Evolutionary conservation across 805 yeast species (phyloP).

Genomic region (Sugiyamaella qingdaonensis): DNA sequence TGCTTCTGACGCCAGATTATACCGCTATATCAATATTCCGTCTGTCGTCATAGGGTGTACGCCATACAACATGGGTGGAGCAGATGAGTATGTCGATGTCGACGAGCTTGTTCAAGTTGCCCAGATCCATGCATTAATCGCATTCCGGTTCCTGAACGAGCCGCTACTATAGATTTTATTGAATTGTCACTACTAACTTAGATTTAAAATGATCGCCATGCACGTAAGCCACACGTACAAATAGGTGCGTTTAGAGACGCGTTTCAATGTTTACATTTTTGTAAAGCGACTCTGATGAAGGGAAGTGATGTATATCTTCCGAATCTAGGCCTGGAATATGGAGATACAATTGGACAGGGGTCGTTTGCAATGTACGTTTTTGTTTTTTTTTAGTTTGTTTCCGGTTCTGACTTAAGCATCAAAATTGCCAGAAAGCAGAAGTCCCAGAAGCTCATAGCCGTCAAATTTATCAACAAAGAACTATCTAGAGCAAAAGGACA

Average conservation of each 20-base stretch:
- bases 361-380: constrained; percentile 50
- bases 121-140: not conserved
- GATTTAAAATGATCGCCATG: too few relatives aligned
- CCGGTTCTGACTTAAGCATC: constrained; percentile 34
- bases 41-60: not conserved
- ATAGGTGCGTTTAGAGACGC: not conserved
- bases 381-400: not conserved
- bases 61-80: constrained; percentile 2
- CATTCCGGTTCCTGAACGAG: not conserved
- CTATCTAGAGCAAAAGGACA: constrained; percentile 12
- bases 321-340: constrained; percentile 28
- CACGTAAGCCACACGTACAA: too few relatives aligned
- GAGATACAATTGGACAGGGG: constrained; percentile 61
- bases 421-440: constrained; percentile 44
- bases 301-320: constrained; percentile 8
- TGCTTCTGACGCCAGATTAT: not conserved
- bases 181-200: too few relatives aligned
- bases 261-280: not conserved
- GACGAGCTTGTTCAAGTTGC: not conserved
- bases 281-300: not conserved
- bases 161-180: too few relatives aligned
- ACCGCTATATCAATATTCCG: not conserved
- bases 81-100: not conserved
- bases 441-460: constrained; percentile 46
- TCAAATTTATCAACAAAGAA: constrained; percentile 49